Conservation (phyloP, 352 stramenopile species). For the Pilasporangium apinafurcum region DNA sequence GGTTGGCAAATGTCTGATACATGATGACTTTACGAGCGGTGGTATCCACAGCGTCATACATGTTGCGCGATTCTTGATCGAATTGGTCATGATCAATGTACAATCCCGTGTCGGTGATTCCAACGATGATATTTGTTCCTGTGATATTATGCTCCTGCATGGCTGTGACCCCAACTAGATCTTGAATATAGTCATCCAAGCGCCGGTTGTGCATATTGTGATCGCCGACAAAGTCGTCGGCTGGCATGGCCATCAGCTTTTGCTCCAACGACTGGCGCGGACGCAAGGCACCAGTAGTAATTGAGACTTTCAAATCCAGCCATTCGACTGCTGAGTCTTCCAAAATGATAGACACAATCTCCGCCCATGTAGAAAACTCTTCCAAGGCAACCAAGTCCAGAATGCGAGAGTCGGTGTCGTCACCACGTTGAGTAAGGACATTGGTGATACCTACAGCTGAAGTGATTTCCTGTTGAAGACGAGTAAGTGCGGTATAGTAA, state of each 20-base stretch:
- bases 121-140: conserved; percentile 53
- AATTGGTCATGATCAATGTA: conserved; percentile 83
- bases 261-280: conserved; percentile 32
- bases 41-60: conserved; percentile 50
- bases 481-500: conserved; percentile 11
- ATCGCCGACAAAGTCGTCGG: not conserved
- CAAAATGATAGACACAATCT: conserved; percentile 35
- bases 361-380: conserved; percentile 55
- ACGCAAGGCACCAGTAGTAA: conserved; percentile 30
- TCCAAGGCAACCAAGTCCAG: conserved; percentile 33
- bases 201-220: conserved; percentile 12
- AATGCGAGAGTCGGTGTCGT: conserved; percentile 16
- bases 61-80: conserved; percentile 38
- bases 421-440: conserved; percentile 17
- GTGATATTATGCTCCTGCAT: conserved; percentile 66
- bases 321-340: conserved; percentile 60
- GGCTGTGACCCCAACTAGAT: conserved; percentile 41
- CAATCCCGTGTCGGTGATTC: conserved; percentile 67
- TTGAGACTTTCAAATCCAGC: conserved; percentile 50
- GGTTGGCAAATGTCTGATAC: conserved; percentile 74
- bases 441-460: conserved; percentile 44
- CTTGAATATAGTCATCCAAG: conserved; percentile 47
- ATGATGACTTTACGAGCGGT: conserved; percentile 75
- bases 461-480: conserved; percentile 19
- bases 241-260: conserved; percentile 10